These are phyloP conservation scores for Apiospora sp. DNA, from an alignment of 2,329 filamentous ascomycete genomes.

Conservation along the genomic window DNA sequence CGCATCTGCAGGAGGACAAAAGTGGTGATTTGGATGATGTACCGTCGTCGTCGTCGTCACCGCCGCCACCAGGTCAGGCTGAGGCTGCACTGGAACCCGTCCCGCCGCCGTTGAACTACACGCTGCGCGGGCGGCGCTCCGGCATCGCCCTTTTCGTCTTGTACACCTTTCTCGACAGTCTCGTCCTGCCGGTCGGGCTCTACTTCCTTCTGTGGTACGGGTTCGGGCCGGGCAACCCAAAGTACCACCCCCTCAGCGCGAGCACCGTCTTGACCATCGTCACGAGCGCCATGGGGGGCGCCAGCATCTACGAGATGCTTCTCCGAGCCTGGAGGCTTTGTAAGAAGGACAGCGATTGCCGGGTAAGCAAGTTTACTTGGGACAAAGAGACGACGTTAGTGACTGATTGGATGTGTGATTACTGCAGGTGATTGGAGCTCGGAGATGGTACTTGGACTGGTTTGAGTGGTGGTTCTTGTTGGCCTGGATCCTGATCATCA, in stretches of 20 bases:
- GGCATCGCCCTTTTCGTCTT: constrained; percentile 66
- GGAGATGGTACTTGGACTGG: constrained; percentile 47
- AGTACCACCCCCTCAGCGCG: constrained; percentile 37
- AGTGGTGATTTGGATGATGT: neutral
- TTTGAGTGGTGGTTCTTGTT: constrained; percentile 65
- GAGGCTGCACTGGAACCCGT: constrained; percentile 1
- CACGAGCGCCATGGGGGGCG: constrained; percentile 56
- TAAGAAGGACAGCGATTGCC: constrained; percentile 59
- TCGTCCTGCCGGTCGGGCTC: constrained; percentile 64
- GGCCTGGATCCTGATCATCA: constrained; percentile 63
- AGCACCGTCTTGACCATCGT: constrained; percentile 56
- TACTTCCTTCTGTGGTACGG: constrained; percentile 69
- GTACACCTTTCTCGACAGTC: constrained; percentile 64
- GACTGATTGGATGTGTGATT: neutral
- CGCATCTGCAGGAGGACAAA: neutral
- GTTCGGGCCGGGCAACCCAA: constrained; percentile 37
- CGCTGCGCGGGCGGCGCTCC: constrained; percentile 49
- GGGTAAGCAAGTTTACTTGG: constrained; percentile 43
- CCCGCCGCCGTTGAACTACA: constrained; percentile 31
- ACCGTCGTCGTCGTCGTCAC: neutral
- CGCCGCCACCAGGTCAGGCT: neutral
- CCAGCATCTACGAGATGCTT: constrained; percentile 60
- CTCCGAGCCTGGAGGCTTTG: constrained; percentile 61
- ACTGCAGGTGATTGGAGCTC: neutral
- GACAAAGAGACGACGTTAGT: too few relatives aligned